A percentile compares a stretch with the other conserved stretches of the same genome.
Evolutionary conservation across 2,329 filamentous ascomycete genomes (phyloP).

Genomic region (Didymosphaeria variabile): DNA sequence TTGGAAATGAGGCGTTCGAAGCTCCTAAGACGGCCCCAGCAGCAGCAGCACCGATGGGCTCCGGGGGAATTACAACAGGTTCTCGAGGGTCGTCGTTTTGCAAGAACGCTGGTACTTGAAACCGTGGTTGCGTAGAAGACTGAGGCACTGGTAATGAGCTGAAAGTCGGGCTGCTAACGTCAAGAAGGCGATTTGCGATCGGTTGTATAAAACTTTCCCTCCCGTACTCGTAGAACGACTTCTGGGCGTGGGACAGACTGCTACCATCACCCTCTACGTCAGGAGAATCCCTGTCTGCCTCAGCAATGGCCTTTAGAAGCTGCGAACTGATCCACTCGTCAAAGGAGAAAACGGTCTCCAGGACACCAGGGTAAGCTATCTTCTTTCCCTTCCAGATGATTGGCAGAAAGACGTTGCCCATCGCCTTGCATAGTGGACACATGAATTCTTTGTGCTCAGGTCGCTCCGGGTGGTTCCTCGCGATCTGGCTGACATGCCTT

Average conservation of each 20-base stretch:
- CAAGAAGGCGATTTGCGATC: constrained; percentile 54
- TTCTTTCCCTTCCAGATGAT: constrained; percentile 95
- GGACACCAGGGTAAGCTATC: constrained; percentile 78
- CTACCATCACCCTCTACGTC: constrained; percentile 26
- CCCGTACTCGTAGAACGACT: constrained; percentile 62
- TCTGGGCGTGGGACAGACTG: constrained; percentile 52
- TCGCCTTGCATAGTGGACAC: constrained; percentile 93
- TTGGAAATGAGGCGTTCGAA: constrained; percentile 28
- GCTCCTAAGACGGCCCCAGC: constrained; percentile 17
- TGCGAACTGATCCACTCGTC: constrained; percentile 72
- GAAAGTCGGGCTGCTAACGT: constrained; percentile 42
- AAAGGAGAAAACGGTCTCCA: constrained; percentile 69
- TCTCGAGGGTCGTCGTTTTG: constrained; percentile 36
- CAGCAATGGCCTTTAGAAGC: constrained; percentile 60
- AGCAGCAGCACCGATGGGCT: constrained; percentile 27
- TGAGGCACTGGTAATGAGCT: constrained; percentile 33
- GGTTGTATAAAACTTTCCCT: constrained; percentile 60
- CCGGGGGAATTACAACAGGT: constrained; percentile 32
- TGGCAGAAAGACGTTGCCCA: constrained; percentile 93
- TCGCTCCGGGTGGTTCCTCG: constrained; percentile 89
- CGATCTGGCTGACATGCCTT: constrained; percentile 90
- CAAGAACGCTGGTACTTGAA: constrained; percentile 43
- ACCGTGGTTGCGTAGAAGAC: constrained; percentile 31
- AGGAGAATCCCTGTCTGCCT: constrained; percentile 58
- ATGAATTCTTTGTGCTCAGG: constrained; percentile 86